phyloP scores from a whole-genome alignment of 306 rosid species.

The Lablab purpureus region DNA sequence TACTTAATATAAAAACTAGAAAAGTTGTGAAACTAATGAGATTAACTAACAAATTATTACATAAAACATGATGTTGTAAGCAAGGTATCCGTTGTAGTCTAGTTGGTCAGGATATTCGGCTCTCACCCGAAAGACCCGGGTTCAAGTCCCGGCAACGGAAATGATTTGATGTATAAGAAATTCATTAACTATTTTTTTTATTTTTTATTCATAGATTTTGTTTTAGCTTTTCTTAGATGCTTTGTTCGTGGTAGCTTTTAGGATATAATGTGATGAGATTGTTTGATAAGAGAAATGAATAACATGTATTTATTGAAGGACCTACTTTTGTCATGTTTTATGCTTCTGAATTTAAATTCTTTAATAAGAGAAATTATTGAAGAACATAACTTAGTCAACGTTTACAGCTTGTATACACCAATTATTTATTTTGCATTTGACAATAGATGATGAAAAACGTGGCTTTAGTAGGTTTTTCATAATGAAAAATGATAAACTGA shows the following conservation, averaged over 20 bases:
- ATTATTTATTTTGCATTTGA: neutral
- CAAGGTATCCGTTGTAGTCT: slow-evolving; percentile 53
- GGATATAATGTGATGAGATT: neutral
- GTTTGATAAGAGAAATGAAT: neutral
- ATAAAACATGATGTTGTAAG: rapidly evolving
- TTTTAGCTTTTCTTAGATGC: neutral
- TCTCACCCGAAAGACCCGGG: slow-evolving; percentile 63
- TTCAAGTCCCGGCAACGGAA: slow-evolving; percentile 70
- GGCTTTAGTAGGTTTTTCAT: too few relatives aligned
- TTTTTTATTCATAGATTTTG: too few relatives aligned
- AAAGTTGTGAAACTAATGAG: too few relatives aligned
- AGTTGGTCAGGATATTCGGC: slow-evolving; percentile 59
- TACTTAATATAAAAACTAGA: too few relatives aligned
- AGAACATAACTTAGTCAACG: neutral
- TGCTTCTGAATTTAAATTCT: too few relatives aligned
- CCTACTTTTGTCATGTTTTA: neutral
- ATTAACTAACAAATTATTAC: too few relatives aligned
- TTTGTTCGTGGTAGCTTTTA: neutral
- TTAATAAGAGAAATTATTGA: too few relatives aligned
- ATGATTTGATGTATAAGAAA: too few relatives aligned
- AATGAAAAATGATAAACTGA: too few relatives aligned
- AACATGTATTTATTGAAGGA: neutral
- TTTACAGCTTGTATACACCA: neutral
- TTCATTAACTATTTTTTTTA: too few relatives aligned
- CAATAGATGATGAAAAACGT: neutral